Conservation (phyloP, 306 rosid genomes). For the Comarum palustre region DNA sequence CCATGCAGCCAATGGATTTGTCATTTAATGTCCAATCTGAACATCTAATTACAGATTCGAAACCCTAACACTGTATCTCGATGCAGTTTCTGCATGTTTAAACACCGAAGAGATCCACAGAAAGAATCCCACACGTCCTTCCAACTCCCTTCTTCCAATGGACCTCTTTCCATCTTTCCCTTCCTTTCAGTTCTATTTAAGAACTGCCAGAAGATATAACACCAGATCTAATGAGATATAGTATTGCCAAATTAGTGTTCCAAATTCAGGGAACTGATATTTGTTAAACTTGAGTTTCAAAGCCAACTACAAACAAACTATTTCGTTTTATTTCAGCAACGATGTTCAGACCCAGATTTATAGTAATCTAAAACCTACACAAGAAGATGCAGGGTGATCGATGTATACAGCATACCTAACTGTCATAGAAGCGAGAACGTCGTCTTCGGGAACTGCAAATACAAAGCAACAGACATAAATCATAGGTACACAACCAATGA, state of each 20-base stretch:
- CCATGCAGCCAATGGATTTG: constrained; percentile 13
- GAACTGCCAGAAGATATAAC: constrained; percentile 22
- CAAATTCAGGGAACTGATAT: background rate
- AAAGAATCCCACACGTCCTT: constrained; percentile 19
- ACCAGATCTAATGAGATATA: background rate
- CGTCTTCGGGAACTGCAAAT: constrained; percentile 65
- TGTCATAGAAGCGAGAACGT: constrained; percentile 77
- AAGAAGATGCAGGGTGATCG: constrained; percentile 10
- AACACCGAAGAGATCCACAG: constrained; percentile 16
- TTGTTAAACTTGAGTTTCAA: background rate
- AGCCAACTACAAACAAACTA: background rate
- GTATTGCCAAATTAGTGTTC: background rate
- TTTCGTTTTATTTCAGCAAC: background rate
- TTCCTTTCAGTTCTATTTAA: constrained; percentile 20
- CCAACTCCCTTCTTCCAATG: constrained; percentile 27
- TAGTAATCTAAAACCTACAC: background rate
- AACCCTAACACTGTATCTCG: constrained; percentile 20
- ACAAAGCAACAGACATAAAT: constrained; percentile 27
- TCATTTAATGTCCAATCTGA: constrained; percentile 35
- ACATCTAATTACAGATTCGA: constrained; percentile 39
- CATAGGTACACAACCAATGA: constrained; percentile 10
- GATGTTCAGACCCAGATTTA: background rate
- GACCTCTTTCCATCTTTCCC: constrained; percentile 23
- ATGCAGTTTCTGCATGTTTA: constrained; percentile 38
- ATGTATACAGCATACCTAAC: constrained; percentile 56